Evolutionary conservation across 2,329 filamentous ascomycete species (phyloP).

Genomic region (Phaeosphaeriaceae sp.): DNA sequence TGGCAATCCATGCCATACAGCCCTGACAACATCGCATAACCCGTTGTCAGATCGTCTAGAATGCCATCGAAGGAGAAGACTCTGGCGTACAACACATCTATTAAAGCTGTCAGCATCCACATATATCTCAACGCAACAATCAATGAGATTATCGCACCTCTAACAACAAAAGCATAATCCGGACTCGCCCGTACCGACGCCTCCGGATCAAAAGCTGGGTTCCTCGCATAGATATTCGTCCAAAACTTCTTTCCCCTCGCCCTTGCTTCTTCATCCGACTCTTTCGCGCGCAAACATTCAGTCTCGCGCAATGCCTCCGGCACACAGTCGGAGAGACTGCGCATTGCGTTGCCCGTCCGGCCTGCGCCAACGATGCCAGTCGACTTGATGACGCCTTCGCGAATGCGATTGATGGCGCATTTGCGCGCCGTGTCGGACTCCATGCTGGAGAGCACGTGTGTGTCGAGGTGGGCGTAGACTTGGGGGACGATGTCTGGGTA

Average conservation of each 20-base stretch:
- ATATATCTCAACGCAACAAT: too few relatives aligned
- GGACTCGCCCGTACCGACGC: conserved; percentile 7
- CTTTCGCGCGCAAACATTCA: neutral
- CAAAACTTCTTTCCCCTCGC: conserved; percentile 3
- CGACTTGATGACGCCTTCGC: conserved; percentile 7
- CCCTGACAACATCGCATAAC: conserved; percentile 7
- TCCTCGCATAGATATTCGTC: conserved; percentile 6
- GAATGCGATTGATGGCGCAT: neutral
- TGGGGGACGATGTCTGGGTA: conserved; percentile 6
- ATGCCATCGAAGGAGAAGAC: conserved; percentile 11
- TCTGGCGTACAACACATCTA: conserved; percentile 9
- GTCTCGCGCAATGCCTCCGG: conserved; percentile 2
- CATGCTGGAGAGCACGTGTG: neutral
- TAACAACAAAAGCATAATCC: conserved; percentile 6
- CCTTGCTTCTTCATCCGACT: conserved; percentile 1
- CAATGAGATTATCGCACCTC: neutral
- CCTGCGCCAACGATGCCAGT: conserved; percentile 5
- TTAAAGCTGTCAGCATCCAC: neutral
- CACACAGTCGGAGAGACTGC: neutral
- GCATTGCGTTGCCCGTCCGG: conserved; percentile 5
- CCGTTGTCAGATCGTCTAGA: conserved; percentile 7
- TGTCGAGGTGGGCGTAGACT: conserved; percentile 1
- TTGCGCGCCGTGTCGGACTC: conserved; percentile 3
- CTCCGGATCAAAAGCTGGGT: conserved; percentile 4
- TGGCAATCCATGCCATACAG: conserved; percentile 10